Conservation (phyloP, 257 asterid species). For the Knoxia roxburghii region DNA sequence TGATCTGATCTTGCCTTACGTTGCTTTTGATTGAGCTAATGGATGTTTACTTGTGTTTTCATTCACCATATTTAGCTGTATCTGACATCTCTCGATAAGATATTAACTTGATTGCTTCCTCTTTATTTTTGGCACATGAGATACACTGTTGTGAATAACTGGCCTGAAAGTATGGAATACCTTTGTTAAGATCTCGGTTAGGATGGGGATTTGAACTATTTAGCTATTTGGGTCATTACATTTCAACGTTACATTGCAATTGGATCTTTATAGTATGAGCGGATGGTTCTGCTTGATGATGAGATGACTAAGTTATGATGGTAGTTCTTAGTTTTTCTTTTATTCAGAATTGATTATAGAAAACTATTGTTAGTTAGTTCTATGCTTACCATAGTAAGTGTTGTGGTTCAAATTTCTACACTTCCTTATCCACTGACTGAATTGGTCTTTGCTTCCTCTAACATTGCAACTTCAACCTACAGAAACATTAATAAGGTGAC, state of each 20-base stretch:
- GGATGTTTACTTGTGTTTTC: background rate
- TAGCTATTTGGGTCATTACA: conserved; percentile 6
- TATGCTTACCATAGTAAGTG: conserved; percentile 44
- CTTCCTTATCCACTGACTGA: conserved; percentile 65
- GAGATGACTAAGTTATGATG: conserved; percentile 40
- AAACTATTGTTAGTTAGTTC: conserved; percentile 53
- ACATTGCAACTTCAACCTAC: conserved; percentile 20
- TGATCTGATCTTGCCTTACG: background rate
- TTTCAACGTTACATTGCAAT: too few relatives aligned
- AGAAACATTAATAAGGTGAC: conserved; percentile 26
- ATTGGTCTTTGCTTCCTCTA: conserved; percentile 35
- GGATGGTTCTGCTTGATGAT: conserved; percentile 5
- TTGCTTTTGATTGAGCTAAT: background rate
- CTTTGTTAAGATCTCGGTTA: conserved; percentile 14
- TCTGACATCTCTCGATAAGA: background rate
- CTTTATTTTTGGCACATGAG: background rate
- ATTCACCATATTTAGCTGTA: background rate
- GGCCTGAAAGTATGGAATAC: conserved; percentile 18
- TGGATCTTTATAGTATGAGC: conserved; percentile 17
- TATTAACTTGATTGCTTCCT: background rate
- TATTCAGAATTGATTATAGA: conserved; percentile 68
- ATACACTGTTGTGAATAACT: conserved; percentile 8
- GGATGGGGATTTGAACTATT: conserved; percentile 15
- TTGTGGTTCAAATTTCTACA: conserved; percentile 49
- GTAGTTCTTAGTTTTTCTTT: conserved; percentile 34